Conservation (phyloP, 441 rosid genomes). For the Oxalis stricta region DNA sequence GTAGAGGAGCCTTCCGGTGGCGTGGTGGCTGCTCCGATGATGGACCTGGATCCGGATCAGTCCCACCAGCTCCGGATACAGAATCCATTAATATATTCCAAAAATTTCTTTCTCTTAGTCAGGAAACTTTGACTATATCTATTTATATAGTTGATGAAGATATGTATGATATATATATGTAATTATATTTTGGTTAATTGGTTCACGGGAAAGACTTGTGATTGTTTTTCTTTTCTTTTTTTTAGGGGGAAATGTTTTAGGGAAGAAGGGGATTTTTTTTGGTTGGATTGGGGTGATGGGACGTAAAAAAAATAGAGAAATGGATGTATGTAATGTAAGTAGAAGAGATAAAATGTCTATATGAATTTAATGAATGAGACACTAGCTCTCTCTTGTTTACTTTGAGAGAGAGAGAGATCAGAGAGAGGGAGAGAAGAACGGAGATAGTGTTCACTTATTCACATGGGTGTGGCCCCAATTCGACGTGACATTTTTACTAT, state of each 20-base stretch:
- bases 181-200: too few relatives aligned
- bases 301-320: constrained; percentile 18
- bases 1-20: constrained; percentile 20
- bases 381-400: neutral
- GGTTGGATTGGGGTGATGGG: too few relatives aligned
- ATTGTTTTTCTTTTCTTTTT: neutral
- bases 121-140: too few relatives aligned
- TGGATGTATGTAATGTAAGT: constrained; percentile 17
- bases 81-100: constrained; percentile 21
- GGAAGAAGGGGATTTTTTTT: constrained; percentile 1
- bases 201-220: neutral
- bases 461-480: constrained; percentile 39
- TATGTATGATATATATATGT: too few relatives aligned
- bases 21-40: constrained; percentile 13
- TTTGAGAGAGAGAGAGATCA: neutral
- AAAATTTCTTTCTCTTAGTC: too few relatives aligned
- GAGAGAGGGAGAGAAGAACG: neutral
- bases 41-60: constrained; percentile 14
- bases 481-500: constrained; percentile 19
- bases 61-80: constrained; percentile 14
- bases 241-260: neutral
- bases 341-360: too few relatives aligned
- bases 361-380: constrained; percentile 1
- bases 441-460: constrained; percentile 3
- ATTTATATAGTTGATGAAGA: too few relatives aligned